Evolutionary conservation across 2,329 filamentous ascomycete species (phyloP), one percentile per base, ranked within the genome.

Genomic region (Metarhizium guizhouense): DNA sequence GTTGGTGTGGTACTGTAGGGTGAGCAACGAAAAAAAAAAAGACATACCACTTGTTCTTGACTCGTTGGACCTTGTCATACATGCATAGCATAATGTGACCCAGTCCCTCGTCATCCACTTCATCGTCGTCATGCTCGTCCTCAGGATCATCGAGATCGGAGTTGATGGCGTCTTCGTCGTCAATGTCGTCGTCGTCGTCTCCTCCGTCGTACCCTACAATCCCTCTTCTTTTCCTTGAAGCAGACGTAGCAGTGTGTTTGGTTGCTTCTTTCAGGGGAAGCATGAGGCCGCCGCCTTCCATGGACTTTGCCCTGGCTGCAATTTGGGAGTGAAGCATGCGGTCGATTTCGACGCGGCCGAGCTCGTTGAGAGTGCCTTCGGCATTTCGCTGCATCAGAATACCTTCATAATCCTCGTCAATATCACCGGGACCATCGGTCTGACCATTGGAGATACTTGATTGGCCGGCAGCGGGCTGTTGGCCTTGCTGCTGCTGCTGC

Each of bases 1-100:
- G 25, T 25, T 25, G 25, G 25, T 25, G 25, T 25, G 25, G 25
- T 25, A 25, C 25, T 25, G 3, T 25, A 25, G 25, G 25, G 25
- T 25, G 25, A 25, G 25, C 25, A 25, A 25, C 25, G 25, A 25
- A 25, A 25, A 25, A 25, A 25, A 25, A 25, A 25, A 25, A 25
- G 3, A 25, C 25, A 4, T 70, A 85, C 89, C 89, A 94, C 83
- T 94, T 99, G 76, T 97, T 99, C 85, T 99, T 99, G 66, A 97
- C 94, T 51, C 94, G 83, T 74, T 97, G 93, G 10, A 99, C 94
- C 77, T 99, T 99, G 77, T 99, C 94, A 70, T 99, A 99, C 69
- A 95, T 96, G 77, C 94, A 99, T 45, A 99, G 85, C 89, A 99
- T 97, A 68, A 95, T 92, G 63, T 95, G 88, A 1, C 87, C 86